A percentile compares a stretch with the other conserved stretches of the same genome.
These are phyloP conservation scores for Alternaria brassicicola DNA, from an alignment of 2,329 filamentous ascomycete species.

Conservation along the genomic window DNA sequence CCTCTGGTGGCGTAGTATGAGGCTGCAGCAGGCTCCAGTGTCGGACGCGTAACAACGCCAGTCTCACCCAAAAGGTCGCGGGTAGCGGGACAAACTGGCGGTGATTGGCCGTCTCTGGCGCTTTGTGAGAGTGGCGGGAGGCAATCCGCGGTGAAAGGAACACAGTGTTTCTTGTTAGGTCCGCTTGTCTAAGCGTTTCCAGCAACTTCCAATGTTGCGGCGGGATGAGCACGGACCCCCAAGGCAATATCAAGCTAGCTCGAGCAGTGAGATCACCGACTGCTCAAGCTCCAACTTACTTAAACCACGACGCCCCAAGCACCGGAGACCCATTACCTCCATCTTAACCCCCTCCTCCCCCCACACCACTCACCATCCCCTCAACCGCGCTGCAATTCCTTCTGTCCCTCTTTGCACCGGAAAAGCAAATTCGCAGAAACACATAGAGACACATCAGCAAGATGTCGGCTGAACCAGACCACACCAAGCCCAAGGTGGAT, in stretches of 20 bases:
- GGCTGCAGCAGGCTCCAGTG: conserved; percentile 34
- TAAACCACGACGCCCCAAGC: conserved; percentile 43
- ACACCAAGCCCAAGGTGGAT: conserved; percentile 57
- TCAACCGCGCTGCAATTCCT: conserved; percentile 24
- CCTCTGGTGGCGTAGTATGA: conserved; percentile 22
- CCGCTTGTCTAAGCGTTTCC: conserved; percentile 28
- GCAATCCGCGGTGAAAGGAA: conserved; percentile 15
- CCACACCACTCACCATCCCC: conserved; percentile 24
- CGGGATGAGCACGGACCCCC: conserved; percentile 32
- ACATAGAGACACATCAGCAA: conserved; percentile 28
- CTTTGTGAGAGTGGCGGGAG: neutral
- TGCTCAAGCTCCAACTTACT: conserved; percentile 39
- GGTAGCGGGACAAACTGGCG: conserved; percentile 14
- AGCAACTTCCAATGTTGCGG: conserved; percentile 36
- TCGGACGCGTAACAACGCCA: conserved; percentile 27
- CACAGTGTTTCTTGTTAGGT: conserved; percentile 25
- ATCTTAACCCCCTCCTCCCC: conserved; percentile 36
- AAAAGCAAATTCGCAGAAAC: conserved; percentile 22
- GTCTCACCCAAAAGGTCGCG: conserved; percentile 20
- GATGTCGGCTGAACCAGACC: conserved; percentile 60
- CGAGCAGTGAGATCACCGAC: conserved; percentile 38
- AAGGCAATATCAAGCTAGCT: conserved; percentile 34
- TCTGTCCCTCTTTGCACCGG: conserved; percentile 12
- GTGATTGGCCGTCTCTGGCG: conserved; percentile 16
- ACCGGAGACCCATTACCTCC: conserved; percentile 28